Evolutionary conservation across 495 filamentous ascomycete species (phyloP).

Genomic region (Platismatia glauca): DNA sequence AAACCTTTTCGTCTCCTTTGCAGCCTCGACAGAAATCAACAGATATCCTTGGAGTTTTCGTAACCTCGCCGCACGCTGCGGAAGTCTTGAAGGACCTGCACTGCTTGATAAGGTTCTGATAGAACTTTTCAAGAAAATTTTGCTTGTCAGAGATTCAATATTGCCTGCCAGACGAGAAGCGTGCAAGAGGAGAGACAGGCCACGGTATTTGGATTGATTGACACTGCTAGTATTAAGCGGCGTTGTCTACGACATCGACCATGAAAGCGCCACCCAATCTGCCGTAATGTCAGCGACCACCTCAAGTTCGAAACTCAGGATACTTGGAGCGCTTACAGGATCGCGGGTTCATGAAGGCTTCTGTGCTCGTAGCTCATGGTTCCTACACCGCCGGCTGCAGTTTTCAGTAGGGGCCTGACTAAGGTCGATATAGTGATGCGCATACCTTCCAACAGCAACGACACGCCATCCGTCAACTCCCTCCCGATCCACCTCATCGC

Average conservation of each 20-base stretch:
- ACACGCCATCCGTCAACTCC: conserved; percentile 46
- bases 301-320: neutral
- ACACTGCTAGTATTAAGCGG: neutral
- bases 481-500: conserved; percentile 79
- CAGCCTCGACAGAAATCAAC: too few relatives aligned
- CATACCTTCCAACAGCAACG: conserved; percentile 31
- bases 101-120: neutral
- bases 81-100: neutral
- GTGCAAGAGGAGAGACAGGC: neutral
- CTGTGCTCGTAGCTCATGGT: conserved; percentile 70
- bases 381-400: conserved; percentile 79
- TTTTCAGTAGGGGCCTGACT: conserved; percentile 24
- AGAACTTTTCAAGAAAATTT: neutral
- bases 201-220: neutral
- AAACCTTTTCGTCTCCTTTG: too few relatives aligned
- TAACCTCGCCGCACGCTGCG: neutral
- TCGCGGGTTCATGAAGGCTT: conserved; percentile 58
- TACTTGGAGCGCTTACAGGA: conserved; percentile 33
- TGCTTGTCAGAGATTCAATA: neutral
- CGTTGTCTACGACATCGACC: conserved; percentile 14
- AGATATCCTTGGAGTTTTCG: too few relatives aligned
- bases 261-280: conserved; percentile 24
- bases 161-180: neutral
- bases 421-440: neutral
- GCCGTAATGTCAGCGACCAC: neutral